Conservation (phyloP, 116 monocot species). For the Trichopus zeylanicus region DNA sequence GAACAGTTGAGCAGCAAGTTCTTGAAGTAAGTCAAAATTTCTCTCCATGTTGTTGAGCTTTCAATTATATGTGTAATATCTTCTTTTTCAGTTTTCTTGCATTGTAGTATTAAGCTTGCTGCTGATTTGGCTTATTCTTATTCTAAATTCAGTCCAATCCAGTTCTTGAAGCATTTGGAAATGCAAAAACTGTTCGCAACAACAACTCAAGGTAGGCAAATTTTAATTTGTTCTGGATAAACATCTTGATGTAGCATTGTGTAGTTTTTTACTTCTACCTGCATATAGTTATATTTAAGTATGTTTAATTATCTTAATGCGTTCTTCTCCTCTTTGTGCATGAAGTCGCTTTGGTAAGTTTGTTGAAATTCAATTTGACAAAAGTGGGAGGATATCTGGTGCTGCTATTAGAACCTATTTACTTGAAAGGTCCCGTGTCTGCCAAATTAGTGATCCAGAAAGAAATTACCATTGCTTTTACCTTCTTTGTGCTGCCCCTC, state of each 20-base stretch:
- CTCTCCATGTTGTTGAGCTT: not conserved
- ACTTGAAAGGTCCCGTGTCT: slow-evolving; percentile 84
- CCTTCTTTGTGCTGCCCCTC: slow-evolving; percentile 64
- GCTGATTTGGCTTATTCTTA: not conserved
- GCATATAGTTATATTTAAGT: not conserved
- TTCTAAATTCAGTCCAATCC: slow-evolving; percentile 56
- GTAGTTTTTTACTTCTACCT: not conserved
- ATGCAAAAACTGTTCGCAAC: slow-evolving; percentile 77
- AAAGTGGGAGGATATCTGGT: slow-evolving; percentile 69
- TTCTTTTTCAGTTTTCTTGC: no score
- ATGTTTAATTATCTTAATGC: not conserved
- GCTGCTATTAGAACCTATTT: slow-evolving; percentile 83
- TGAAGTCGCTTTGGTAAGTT: slow-evolving; percentile 82
- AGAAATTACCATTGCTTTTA: slow-evolving; percentile 91
- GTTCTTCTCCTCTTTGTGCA: not conserved
- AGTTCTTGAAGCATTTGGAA: slow-evolving; percentile 88
- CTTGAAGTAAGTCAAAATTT: slow-evolving; percentile 33
- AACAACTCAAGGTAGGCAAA: slow-evolving; percentile 66
- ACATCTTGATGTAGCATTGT: not conserved
- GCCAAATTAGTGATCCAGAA: slow-evolving; percentile 71
- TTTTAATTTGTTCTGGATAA: no score
- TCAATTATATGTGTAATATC: no score
- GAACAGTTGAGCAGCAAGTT: slow-evolving; percentile 73
- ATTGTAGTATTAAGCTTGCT: no score
- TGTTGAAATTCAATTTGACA: slow-evolving; percentile 87